Evolutionary conservation across 2,329 filamentous ascomycete genomes (phyloP).

Genomic region (Metarhizium rileyi): DNA sequence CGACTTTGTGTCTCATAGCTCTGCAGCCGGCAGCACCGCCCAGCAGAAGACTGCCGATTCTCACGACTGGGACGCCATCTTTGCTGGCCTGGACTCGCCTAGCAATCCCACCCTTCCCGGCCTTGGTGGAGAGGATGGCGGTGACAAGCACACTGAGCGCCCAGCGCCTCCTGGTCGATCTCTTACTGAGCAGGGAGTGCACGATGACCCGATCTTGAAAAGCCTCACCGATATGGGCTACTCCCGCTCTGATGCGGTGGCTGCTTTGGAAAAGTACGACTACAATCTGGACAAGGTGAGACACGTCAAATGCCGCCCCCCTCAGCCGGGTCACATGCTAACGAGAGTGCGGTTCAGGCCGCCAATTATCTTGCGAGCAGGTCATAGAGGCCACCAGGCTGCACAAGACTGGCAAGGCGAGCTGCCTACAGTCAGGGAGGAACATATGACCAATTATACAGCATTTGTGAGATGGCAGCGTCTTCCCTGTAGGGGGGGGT

Average conservation of each 20-base stretch:
- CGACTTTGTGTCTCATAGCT: slow-evolving; percentile 41
- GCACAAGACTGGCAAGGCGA: background rate
- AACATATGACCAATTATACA: background rate
- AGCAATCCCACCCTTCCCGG: slow-evolving; percentile 19
- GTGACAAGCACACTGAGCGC: slow-evolving; percentile 13
- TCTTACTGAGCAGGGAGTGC: slow-evolving; percentile 62
- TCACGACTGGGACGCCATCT: slow-evolving; percentile 94
- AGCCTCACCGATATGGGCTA: slow-evolving; percentile 88
- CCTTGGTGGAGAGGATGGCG: background rate
- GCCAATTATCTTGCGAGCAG: slow-evolving; percentile 47
- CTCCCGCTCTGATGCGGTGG: slow-evolving; percentile 59
- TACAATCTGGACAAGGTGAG: slow-evolving; percentile 91
- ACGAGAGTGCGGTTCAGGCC: slow-evolving; percentile 25
- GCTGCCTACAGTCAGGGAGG: background rate
- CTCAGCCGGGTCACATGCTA: no score
- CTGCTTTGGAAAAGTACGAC: slow-evolving; percentile 85
- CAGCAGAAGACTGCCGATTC: slow-evolving; percentile 33
- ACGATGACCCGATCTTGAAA: slow-evolving; percentile 88
- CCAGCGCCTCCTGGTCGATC: slow-evolving; percentile 46
- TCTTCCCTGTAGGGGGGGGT: background rate
- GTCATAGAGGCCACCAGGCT: slow-evolving; percentile 26
- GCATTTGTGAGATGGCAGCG: background rate
- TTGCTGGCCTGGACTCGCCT: slow-evolving; percentile 64
- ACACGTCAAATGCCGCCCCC: slow-evolving; percentile 10
- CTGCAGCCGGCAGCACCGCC: slow-evolving; percentile 23